Base-by-base conservation (phyloP, 2,329 filamentous ascomycete species). In the Claviceps sp. region DNA sequence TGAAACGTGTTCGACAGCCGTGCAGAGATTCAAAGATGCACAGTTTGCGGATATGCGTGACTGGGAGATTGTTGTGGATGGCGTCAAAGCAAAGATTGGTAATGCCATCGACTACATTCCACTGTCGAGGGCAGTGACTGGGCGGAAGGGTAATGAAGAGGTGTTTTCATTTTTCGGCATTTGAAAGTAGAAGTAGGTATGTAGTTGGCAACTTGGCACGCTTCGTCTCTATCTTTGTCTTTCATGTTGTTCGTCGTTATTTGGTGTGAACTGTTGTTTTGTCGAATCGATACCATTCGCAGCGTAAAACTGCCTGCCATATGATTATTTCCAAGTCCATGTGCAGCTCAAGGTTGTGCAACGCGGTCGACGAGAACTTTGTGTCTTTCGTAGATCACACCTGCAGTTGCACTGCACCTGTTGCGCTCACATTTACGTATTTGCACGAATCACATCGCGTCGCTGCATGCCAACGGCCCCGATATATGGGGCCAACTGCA, bases 51-150 rank as follows among this genome's bases (percentile, higher is more conserved):
- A 56, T 3, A 60, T 78, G 11, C 60, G 56, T 10, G 61, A 60
- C 0, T 73, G 82, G 58, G 60, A 62, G 2, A 69, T 89, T 42
- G 65, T 56, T 1, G 80, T 88, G 47, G 67, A 74, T 7, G 77
- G 75, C 8, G 68, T 91, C 56, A 90, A 89, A 67, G 76, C 74
- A 38, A 90, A 89, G 69, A 81, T 89, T 61, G 86, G 86, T 5
- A 90, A 89, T 60, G 68, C 74, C 16, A 77, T 90, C 17, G 78
- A 72, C 8, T 72, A 73, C 52, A 62, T 82, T 5, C 56, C 65
- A 24, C 59, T 81, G 50, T 50, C 54, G 7, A 46, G 53, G 5
- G 38, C 34, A 17, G 13, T 16, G 6, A 17, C 44, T 3, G 34
- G 42, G 16, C 24, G 17, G n/a, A 19, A 39, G 41, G 13, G 50